A percentile compares a stretch with the other conserved stretches of the same genome.
Conservation (phyloP, 345 rosid species). For the Alliaria petiolata region DNA sequence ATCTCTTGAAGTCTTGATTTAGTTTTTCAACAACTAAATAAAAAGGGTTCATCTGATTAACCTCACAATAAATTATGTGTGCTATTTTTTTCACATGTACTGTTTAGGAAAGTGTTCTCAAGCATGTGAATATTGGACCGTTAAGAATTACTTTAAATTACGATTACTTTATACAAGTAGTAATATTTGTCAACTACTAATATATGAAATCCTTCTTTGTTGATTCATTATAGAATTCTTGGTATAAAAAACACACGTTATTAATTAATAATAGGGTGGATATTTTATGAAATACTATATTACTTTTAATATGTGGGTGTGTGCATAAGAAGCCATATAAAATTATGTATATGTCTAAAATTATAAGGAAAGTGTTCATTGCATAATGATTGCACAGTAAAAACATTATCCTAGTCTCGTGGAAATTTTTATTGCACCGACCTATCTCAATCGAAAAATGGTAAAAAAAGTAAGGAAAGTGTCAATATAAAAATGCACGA, state of each 20-base stretch:
- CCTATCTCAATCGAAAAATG: conserved; percentile 27
- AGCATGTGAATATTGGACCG: conserved; percentile 24
- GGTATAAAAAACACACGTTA: no score
- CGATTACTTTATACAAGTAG: conserved; percentile 10
- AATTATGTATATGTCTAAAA: background rate
- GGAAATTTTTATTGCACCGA: conserved; percentile 10
- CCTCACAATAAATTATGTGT: no score
- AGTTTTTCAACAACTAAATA: no score
- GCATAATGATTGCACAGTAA: conserved; percentile 36
- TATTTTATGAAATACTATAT: background rate
- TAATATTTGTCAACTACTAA: conserved; percentile 16
- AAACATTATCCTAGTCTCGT: conserved; percentile 25
- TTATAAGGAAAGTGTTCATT: conserved; percentile 14
- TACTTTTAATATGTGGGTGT: conserved; percentile 1
- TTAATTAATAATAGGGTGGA: background rate
- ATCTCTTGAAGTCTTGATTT: no score
- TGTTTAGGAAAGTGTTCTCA: conserved; percentile 3
- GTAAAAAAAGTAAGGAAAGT: conserved; percentile 19
- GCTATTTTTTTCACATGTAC: background rate
- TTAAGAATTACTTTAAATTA: background rate
- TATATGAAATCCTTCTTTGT: conserved; percentile 11
- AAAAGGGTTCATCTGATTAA: no score
- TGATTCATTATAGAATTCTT: background rate
- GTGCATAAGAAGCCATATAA: conserved; percentile 2
- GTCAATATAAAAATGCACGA: conserved; percentile 9